Percentiles rank a stretch among this genome's conserved stretches.
These are phyloP conservation scores for Lentinula raphanica DNA, from an alignment of 768 basidiomycete species.

Conservation along the genomic window DNA sequence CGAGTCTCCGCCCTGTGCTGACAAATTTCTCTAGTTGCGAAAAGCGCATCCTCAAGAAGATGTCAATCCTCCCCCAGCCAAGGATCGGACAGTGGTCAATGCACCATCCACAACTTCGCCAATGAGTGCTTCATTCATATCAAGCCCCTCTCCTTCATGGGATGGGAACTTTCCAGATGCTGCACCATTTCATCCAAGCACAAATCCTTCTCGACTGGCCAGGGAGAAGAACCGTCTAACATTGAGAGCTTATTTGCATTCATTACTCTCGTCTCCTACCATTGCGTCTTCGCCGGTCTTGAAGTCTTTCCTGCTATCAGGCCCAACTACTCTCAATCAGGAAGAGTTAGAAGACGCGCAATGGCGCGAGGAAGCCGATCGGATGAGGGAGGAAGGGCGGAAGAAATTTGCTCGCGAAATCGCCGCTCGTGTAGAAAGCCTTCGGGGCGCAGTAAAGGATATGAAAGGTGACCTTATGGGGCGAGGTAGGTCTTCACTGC, in stretches of 20 bases:
- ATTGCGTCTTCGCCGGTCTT: constrained; percentile 86
- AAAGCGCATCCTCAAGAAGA: constrained; percentile 80
- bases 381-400: constrained; percentile 79
- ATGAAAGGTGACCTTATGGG: constrained; percentile 95
- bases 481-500: constrained; percentile 43
- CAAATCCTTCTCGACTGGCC: constrained; percentile 49
- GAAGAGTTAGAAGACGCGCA: constrained; percentile 78
- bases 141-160: constrained; percentile 18
- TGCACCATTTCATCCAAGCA: constrained; percentile 10
- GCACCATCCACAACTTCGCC: constrained; percentile 29
- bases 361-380: constrained; percentile 84
- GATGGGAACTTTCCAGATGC: constrained; percentile 11
- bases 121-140: constrained; percentile 9
- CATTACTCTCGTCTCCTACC: constrained; percentile 61
- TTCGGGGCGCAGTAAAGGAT: constrained; percentile 76
- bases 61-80: constrained; percentile 80
- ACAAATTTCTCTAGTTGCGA: constrained; percentile 53
- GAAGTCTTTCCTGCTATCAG: constrained; percentile 76
- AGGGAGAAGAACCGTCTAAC: constrained; percentile 96
- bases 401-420: constrained; percentile 86
- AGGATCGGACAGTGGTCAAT: constrained; percentile 74
- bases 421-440: constrained; percentile 75
- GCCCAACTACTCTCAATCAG: constrained; percentile 59
- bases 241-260: constrained; percentile 86
- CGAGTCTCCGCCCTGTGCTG: constrained; percentile 9